Evolutionary conservation across 2,329 filamentous ascomycete genomes (phyloP).

Genomic region (Diaporthe nobilis): DNA sequence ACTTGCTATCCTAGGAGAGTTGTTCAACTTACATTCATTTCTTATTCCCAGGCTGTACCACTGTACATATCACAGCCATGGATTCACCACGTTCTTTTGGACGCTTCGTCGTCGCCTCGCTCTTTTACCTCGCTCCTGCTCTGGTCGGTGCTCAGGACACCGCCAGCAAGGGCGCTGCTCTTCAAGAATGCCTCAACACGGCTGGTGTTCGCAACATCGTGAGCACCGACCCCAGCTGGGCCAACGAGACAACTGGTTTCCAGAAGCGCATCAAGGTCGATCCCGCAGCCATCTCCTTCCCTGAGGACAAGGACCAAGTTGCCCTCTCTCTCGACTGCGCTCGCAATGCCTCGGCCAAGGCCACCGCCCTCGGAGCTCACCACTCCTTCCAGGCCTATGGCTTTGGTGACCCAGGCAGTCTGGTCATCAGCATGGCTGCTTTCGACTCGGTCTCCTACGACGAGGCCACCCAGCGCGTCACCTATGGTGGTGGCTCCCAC

Average conservation of each 20-base stretch:
- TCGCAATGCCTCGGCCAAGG: slow-evolving; percentile 12
- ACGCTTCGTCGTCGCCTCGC: slow-evolving; percentile 9
- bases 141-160: slow-evolving; percentile 17
- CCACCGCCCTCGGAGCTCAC: slow-evolving; percentile 11
- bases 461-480: not conserved
- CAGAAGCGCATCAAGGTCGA: slow-evolving; percentile 21
- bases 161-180: slow-evolving; percentile 10
- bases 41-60: not conserved
- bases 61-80: slow-evolving; percentile 25
- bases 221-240: slow-evolving; percentile 12
- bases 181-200: slow-evolving; percentile 13
- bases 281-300: slow-evolving; percentile 18
- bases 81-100: slow-evolving; percentile 11
- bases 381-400: slow-evolving; percentile 25
- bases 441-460: slow-evolving; percentile 19
- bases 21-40: not conserved
- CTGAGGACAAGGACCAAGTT: not conserved
- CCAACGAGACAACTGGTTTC: slow-evolving; percentile 12
- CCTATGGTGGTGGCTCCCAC: slow-evolving; percentile 10
- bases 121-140: not conserved
- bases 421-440: slow-evolving; percentile 26
- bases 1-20: not conserved
- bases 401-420: slow-evolving; percentile 10
- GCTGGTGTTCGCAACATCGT: slow-evolving; percentile 2
- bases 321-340: slow-evolving; percentile 15